Percentiles rank a stretch among this genome's conserved stretches.
phyloP scores from a whole-genome alignment of 2,329 filamentous ascomycete genomes.

The Penicillium decumbens region DNA sequence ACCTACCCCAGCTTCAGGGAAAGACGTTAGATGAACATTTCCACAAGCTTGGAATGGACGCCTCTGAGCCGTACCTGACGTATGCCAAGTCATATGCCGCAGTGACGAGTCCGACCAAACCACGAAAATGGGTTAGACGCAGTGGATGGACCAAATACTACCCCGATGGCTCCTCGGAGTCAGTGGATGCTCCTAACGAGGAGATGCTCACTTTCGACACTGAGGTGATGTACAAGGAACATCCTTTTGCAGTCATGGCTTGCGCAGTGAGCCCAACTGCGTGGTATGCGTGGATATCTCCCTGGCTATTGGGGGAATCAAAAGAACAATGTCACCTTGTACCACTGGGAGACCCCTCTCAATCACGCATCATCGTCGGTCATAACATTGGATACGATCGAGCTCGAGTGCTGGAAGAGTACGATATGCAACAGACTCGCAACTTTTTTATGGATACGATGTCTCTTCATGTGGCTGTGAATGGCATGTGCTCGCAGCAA shows the following conservation, averaged over 20 bases:
- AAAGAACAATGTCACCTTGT: slow-evolving; percentile 74
- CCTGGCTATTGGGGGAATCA: slow-evolving; percentile 84
- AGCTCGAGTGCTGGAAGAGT: slow-evolving; percentile 83
- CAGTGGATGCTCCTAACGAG: slow-evolving; percentile 72
- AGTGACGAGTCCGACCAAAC: slow-evolving; percentile 55
- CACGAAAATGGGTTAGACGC: slow-evolving; percentile 66
- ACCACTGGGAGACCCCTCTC: slow-evolving; percentile 71
- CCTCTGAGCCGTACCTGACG: slow-evolving; percentile 75
- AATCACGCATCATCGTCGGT: slow-evolving; percentile 75
- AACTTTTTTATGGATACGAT: slow-evolving; percentile 95
- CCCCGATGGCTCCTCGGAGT: slow-evolving; percentile 65
- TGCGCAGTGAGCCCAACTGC: slow-evolving; percentile 83
- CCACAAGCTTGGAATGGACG: slow-evolving; percentile 76
- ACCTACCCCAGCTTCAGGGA: slow-evolving; percentile 75
- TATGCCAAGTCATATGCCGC: slow-evolving; percentile 70
- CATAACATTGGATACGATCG: slow-evolving; percentile 96
- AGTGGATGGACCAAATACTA: slow-evolving; percentile 97
- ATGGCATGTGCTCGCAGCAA: slow-evolving; percentile 97
- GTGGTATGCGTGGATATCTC: slow-evolving; percentile 97
- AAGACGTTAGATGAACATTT: slow-evolving; percentile 89
- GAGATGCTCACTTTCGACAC: slow-evolving; percentile 87
- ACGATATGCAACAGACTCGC: slow-evolving; percentile 72
- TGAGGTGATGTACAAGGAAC: slow-evolving; percentile 93
- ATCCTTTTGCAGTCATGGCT: slow-evolving; percentile 91
- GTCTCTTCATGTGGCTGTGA: slow-evolving; percentile 95